phyloP scores from a whole-genome alignment of 768 basidiomycete genomes.

The Boletus vinaceobasis region DNA sequence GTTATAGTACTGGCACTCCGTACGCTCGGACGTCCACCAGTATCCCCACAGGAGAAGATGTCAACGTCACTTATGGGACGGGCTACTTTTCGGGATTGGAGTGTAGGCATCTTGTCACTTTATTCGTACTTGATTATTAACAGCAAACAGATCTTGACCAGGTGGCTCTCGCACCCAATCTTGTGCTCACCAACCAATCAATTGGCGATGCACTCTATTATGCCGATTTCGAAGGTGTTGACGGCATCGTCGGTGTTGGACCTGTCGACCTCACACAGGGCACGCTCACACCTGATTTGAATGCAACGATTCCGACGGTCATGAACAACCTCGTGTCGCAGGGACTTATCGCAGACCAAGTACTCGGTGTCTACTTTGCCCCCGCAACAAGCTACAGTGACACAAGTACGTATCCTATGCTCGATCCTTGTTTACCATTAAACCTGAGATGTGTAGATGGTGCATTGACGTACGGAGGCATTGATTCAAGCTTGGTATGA shows the following conservation, averaged over 20 bases:
- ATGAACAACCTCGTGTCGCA: slow-evolving; percentile 25
- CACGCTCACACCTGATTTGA: background rate
- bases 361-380: slow-evolving; percentile 22
- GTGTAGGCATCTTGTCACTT: slow-evolving; percentile 14
- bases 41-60: slow-evolving; percentile 21
- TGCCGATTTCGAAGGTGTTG: slow-evolving; percentile 17
- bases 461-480: slow-evolving; percentile 26
- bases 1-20: slow-evolving; percentile 16
- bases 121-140: background rate
- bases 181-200: slow-evolving; percentile 28
- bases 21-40: slow-evolving; percentile 24
- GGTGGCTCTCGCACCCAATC: slow-evolving; percentile 20
- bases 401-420: slow-evolving; percentile 8
- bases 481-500: slow-evolving; percentile 16
- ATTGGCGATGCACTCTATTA: slow-evolving; percentile 24
- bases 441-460: slow-evolving; percentile 16
- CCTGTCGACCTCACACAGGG: slow-evolving; percentile 19
- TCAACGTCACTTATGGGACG: slow-evolving; percentile 7
- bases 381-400: slow-evolving; percentile 17
- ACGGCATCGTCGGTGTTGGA: slow-evolving; percentile 29
- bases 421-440: too few species aligned
- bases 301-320: slow-evolving; percentile 21
- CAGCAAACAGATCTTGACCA: slow-evolving; percentile 21
- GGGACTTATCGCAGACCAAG: slow-evolving; percentile 11
- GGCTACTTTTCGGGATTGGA: slow-evolving; percentile 33